These are phyloP conservation scores for Dendrobium officinale DNA, from an alignment of 106 monocot genomes.

Conservation along the genomic window DNA sequence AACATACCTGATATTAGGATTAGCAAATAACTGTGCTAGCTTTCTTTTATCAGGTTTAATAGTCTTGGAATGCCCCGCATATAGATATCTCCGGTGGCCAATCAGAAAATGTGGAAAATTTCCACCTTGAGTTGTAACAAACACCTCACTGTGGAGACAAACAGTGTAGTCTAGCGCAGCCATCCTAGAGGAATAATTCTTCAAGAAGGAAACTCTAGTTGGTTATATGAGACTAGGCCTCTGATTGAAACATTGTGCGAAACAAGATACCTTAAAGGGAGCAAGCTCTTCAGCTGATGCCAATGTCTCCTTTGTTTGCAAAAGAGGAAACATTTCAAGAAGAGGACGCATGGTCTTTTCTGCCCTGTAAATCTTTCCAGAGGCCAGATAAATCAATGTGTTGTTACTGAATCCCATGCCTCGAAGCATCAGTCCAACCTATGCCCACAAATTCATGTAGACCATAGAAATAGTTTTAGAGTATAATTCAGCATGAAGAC, in stretches of 20 bases:
- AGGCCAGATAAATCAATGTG: slow-evolving; percentile 93
- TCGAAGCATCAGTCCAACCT: slow-evolving; percentile 98
- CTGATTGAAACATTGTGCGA: background rate
- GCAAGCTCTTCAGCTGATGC: slow-evolving; percentile 81
- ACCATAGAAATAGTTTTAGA: background rate
- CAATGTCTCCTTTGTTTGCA: slow-evolving; percentile 91
- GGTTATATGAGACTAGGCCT: background rate
- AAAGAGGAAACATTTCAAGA: slow-evolving; percentile 94
- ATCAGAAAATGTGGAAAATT: slow-evolving; percentile 94
- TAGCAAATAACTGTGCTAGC: slow-evolving; percentile 82
- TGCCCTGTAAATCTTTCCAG: slow-evolving; percentile 87
- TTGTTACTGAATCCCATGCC: slow-evolving; percentile 97
- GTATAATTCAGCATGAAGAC: background rate
- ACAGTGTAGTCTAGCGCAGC: slow-evolving; percentile 96
- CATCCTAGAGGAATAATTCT: slow-evolving; percentile 97
- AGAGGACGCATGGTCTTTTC: slow-evolving; percentile 90
- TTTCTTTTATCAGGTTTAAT: slow-evolving; percentile 97
- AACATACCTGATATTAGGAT: slow-evolving; percentile 76
- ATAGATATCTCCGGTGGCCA: slow-evolving; percentile 85
- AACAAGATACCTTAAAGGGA: slow-evolving; percentile 68
- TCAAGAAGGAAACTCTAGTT: slow-evolving; percentile 10
- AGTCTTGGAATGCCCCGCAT: slow-evolving; percentile 93
- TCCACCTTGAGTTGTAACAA: slow-evolving; percentile 98
- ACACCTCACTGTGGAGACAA: slow-evolving; percentile 94
- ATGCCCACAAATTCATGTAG: background rate